Base-by-base conservation (phyloP, 345 rosid species). In the Luvunga scandens region DNA sequence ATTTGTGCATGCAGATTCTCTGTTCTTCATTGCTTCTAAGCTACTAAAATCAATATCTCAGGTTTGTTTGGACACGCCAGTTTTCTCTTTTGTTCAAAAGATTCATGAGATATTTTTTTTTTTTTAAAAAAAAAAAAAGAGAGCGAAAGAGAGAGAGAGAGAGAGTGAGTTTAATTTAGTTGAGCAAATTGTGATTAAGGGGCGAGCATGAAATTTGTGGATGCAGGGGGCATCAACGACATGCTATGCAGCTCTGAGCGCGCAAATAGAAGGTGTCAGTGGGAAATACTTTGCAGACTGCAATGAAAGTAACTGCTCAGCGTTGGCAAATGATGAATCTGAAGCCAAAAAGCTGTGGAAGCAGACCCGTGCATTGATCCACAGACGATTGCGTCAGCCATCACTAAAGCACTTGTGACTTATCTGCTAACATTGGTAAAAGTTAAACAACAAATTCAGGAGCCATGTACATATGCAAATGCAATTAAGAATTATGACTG, bases 221-320 rank as follows among this genome's bases (percentile, higher is more conserved):
- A 13, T 80, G 82, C 89, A 94, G 97, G 99, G 99, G 8, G 98
- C 99, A 81, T 85, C 99, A 12, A 95, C 99, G 33, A 93, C 97
- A 71, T 95, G 99, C 83, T 92, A 95, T 67, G 95, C 88, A 30
- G 97, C 98, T 36, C 69, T 95, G 83, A 95, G 94, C 81, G 91
- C 91, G 67, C 80, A 89, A 69, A 38, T 73, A 73, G 87, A 85
- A 73, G 93, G 91, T 9, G 79, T 82, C 50, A 88, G 86, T 69
- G 98, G 99, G 36, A 91, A 86, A 67, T 95, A 93, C 82, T 95
- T 95, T 79, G 89, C 91, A 76, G 99, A 95, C 80, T 95, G 97
- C 78, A 95, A 95, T 45, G 98, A 92, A 50, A 85, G 85, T 16
- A 82, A 63, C 76, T 90, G 91, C 82, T 93, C 99, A n/a, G 86